These are phyloP conservation scores for Picochlorum sp. DNA, from an alignment of 139 green algal genomes.

Conservation along the genomic window DNA sequence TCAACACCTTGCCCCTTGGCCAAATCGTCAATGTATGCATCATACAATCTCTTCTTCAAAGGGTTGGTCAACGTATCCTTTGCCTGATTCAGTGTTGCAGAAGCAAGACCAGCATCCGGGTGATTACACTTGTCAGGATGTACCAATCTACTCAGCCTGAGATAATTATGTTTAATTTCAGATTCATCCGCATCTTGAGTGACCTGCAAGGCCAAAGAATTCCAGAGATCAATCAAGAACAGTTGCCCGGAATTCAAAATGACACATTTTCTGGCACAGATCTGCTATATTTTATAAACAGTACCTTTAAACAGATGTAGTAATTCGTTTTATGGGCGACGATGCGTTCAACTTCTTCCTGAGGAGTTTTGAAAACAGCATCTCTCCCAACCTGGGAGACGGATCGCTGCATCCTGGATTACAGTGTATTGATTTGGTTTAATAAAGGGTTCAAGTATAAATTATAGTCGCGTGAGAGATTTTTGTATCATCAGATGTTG, in stretches of 20 bases:
- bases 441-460: too few relatives aligned
- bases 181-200: slow-evolving; percentile 1
- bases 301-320: slow-evolving; percentile 12
- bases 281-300: not conserved
- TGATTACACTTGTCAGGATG: slow-evolving; percentile 16
- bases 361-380: slow-evolving; percentile 4
- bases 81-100: slow-evolving; percentile 9
- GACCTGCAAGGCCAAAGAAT: not conserved
- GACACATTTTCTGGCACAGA: not conserved
- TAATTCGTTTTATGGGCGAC: slow-evolving; percentile 9
- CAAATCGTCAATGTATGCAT: slow-evolving; percentile 9
- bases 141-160: not conserved
- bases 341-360: slow-evolving; percentile 13
- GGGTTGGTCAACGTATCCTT: slow-evolving; percentile 12
- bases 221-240: not conserved
- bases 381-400: slow-evolving; percentile 8
- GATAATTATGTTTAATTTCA: slow-evolving; percentile 13
- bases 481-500: too few relatives aligned
- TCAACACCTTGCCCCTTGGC: not conserved
- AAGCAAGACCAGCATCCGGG: slow-evolving; percentile 6
- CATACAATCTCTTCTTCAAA: slow-evolving; percentile 13
- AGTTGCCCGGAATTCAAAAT: not conserved
- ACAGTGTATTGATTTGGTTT: too few relatives aligned
- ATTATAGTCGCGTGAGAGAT: too few relatives aligned
- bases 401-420: slow-evolving; percentile 1